Percentiles rank a stretch among this genome's conserved stretches.
phyloP scores from a whole-genome alignment of 2,329 filamentous ascomycete species.

The Cyclaneusma minus region DNA sequence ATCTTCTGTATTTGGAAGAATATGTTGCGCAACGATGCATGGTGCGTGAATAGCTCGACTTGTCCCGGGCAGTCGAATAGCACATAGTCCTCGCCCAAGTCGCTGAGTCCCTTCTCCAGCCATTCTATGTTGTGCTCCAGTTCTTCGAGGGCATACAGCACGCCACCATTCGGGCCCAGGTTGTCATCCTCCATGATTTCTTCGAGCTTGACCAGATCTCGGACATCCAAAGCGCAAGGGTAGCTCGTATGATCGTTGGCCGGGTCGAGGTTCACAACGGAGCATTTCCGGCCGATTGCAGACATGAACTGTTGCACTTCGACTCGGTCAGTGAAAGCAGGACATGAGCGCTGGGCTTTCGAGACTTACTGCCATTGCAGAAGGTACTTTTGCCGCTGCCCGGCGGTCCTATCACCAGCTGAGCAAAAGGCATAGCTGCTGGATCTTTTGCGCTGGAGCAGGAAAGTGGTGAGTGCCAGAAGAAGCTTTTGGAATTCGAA shows the following conservation, averaged over 20 bases:
- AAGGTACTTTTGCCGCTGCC: constrained; percentile 95
- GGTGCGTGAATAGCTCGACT: constrained; percentile 93
- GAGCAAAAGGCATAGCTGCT: constrained; percentile 54
- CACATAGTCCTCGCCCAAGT: constrained; percentile 78
- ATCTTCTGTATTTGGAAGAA: constrained; percentile 82
- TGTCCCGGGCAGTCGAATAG: constrained; percentile 95
- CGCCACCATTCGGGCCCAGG: constrained; percentile 81
- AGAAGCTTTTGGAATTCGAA: too few relatives aligned
- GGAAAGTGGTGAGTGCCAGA: too few relatives aligned
- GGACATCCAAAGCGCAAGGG: constrained; percentile 78
- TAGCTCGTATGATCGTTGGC: constrained; percentile 91
- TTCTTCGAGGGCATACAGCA: constrained; percentile 89
- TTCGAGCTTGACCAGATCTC: constrained; percentile 75
- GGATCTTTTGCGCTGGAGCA: too few relatives aligned
- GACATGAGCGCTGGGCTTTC: constrained; percentile 5
- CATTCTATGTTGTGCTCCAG: constrained; percentile 89
- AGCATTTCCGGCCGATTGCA: constrained; percentile 88
- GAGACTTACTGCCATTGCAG: constrained; percentile 70
- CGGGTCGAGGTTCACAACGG: constrained; percentile 89
- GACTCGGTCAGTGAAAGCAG: not conserved
- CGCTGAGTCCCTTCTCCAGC: constrained; percentile 67
- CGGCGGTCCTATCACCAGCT: constrained; percentile 85
- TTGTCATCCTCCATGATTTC: constrained; percentile 89
- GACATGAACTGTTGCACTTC: constrained; percentile 91
- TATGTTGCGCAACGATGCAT: constrained; percentile 80